Conservation (phyloP, 2,329 filamentous ascomycete genomes). For the Berkeleyomyces basicola region DNA sequence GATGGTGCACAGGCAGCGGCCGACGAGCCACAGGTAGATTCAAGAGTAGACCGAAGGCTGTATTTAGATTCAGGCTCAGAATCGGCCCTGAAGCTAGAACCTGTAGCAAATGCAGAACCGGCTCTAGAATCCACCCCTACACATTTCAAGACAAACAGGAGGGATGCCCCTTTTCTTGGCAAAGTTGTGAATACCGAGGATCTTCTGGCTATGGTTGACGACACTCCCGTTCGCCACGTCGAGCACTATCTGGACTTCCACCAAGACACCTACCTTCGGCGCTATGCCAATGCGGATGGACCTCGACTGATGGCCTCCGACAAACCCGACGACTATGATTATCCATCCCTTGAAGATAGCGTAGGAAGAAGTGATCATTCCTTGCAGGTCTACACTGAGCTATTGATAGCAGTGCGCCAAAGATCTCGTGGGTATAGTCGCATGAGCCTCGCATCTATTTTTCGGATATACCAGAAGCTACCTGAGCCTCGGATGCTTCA, state of each 20-base stretch:
- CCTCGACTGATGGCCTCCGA: conserved; percentile 35
- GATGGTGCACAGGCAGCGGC: background rate
- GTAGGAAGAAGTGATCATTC: conserved; percentile 22
- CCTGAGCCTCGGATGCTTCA: conserved; percentile 36
- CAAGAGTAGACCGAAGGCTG: background rate
- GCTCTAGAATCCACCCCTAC: background rate
- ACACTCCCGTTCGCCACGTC: conserved; percentile 26
- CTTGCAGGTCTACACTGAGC: conserved; percentile 22
- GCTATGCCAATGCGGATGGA: conserved; percentile 35
- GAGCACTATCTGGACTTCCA: conserved; percentile 37
- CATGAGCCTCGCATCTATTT: conserved; percentile 28
- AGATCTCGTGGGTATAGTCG: conserved; percentile 26
- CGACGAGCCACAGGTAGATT: background rate
- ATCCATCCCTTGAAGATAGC: conserved; percentile 28
- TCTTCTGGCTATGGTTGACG: conserved; percentile 36
- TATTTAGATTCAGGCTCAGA: background rate
- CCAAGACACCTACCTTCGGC: conserved; percentile 35
- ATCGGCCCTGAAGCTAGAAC: background rate
- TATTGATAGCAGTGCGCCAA: conserved; percentile 26
- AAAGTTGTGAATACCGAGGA: conserved; percentile 22
- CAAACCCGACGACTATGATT: conserved; percentile 29
- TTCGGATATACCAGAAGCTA: conserved; percentile 31
- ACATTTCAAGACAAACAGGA: background rate
- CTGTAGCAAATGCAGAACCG: background rate
- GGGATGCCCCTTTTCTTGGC: background rate